Percentiles rank a stretch among this genome's conserved stretches.
phyloP scores from a whole-genome alignment of 495 filamentous ascomycete genomes.

The Amorphotheca resinae region DNA sequence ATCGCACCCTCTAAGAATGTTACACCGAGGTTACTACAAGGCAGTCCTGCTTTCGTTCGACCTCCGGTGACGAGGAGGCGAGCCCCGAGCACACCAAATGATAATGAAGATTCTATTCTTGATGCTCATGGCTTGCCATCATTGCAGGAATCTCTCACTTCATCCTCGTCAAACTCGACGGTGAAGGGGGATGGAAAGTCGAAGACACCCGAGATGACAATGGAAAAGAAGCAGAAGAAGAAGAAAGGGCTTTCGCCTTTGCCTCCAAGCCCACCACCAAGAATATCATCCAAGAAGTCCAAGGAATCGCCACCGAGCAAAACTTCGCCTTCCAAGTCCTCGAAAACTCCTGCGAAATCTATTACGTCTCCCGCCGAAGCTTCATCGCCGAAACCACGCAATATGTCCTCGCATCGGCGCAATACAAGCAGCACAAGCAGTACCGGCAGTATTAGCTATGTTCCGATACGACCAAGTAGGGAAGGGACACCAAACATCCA shows the following conservation, averaged over 20 bases:
- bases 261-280: slow-evolving; percentile 48
- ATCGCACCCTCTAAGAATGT: slow-evolving; percentile 42
- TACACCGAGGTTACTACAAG: slow-evolving; percentile 44
- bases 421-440: not conserved
- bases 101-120: slow-evolving; percentile 32
- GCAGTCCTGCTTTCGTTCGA: slow-evolving; percentile 49
- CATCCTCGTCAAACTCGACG: slow-evolving; percentile 48
- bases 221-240: slow-evolving; percentile 31
- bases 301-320: slow-evolving; percentile 23
- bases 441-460: slow-evolving; percentile 19
- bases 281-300: slow-evolving; percentile 50
- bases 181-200: slow-evolving; percentile 29
- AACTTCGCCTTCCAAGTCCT: slow-evolving; percentile 23
- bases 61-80: slow-evolving; percentile 56
- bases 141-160: slow-evolving; percentile 50
- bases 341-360: slow-evolving; percentile 19
- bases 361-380: slow-evolving; percentile 11
- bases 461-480: slow-evolving; percentile 62
- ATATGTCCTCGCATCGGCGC: not conserved
- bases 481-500: slow-evolving; percentile 59
- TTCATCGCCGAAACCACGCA: not conserved
- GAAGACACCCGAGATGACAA: slow-evolving; percentile 22
- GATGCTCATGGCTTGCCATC: slow-evolving; percentile 46
- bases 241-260: slow-evolving; percentile 34
- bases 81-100: slow-evolving; percentile 39